These are phyloP conservation scores for Panicum hallii DNA, from an alignment of 202 grass and related monocot species.

Conservation along the genomic window DNA sequence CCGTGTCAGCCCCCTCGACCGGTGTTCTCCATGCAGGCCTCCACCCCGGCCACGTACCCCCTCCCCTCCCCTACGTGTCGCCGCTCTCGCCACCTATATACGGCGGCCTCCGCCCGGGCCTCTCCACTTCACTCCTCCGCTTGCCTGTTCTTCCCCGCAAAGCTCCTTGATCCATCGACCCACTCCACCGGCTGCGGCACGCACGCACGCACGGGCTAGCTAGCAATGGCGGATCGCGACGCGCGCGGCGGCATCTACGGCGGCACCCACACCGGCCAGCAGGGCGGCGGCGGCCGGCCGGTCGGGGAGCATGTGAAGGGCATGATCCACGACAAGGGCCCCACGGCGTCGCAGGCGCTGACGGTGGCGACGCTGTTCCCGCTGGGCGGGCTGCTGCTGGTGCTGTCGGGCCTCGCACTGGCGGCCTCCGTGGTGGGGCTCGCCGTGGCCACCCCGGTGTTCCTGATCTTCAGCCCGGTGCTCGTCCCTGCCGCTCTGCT, in stretches of 20 bases:
- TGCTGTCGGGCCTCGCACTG: slow-evolving; percentile 70
- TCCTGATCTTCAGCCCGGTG: slow-evolving; percentile 92
- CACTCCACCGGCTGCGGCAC: neutral
- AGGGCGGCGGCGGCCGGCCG: slow-evolving; percentile 26
- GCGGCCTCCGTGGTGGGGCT: slow-evolving; percentile 75
- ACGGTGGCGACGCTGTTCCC: slow-evolving; percentile 90
- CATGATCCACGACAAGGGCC: slow-evolving; percentile 67
- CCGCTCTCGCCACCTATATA: slow-evolving; percentile 59
- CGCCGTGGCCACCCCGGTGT: slow-evolving; percentile 65
- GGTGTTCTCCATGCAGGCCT: slow-evolving; percentile 54
- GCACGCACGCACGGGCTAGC: neutral
- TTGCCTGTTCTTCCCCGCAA: neutral
- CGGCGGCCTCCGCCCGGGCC: neutral
- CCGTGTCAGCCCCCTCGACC: slow-evolving; percentile 48
- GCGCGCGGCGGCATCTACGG: slow-evolving; percentile 29
- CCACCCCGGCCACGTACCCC: slow-evolving; percentile 61
- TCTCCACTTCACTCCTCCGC: slow-evolving; percentile 15
- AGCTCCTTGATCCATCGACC: neutral
- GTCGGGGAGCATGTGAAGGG: slow-evolving; percentile 51
- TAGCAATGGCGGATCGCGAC: slow-evolving; percentile 55
- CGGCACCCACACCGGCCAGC: neutral
- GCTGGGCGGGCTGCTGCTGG: slow-evolving; percentile 78
- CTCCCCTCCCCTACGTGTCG: slow-evolving; percentile 59
- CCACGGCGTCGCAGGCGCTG: slow-evolving; percentile 79
- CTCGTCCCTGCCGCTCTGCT: slow-evolving; percentile 83